Conservation (phyloP, 1,284 basidiomycete genomes). For the Puccinia sorghi region DNA sequence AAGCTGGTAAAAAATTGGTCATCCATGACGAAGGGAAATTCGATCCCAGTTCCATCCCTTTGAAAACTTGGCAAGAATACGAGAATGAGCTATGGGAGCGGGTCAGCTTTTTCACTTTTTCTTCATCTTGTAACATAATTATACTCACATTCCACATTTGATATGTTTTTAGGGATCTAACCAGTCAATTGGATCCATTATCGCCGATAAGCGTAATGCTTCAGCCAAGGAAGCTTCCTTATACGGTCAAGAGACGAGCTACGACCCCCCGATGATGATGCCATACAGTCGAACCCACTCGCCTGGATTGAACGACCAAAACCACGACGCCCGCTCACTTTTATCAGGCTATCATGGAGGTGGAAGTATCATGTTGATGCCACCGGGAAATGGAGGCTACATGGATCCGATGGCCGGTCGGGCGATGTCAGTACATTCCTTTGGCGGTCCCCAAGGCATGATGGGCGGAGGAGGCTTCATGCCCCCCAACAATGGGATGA, state of each 20-base stretch:
- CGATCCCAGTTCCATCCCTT: constrained; percentile 83
- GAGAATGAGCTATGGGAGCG: constrained; percentile 96
- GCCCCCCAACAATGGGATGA: constrained; percentile 15
- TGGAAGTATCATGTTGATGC: constrained; percentile 46
- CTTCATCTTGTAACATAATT: not conserved
- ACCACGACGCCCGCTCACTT: constrained; percentile 43
- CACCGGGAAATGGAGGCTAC: constrained; percentile 21
- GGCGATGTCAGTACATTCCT: constrained; percentile 48
- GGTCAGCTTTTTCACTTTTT: constrained; percentile 61
- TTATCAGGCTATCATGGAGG: constrained; percentile 49
- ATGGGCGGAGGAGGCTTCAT: constrained; percentile 33
- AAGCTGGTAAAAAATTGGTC: constrained; percentile 90
- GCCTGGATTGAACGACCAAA: constrained; percentile 42
- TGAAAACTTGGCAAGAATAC: constrained; percentile 96
- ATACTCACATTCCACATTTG: not conserved
- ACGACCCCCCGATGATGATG: constrained; percentile 48
- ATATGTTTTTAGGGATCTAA: constrained; percentile 46
- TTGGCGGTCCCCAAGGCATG: constrained; percentile 46
- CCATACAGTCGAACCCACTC: constrained; percentile 45
- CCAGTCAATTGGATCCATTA: constrained; percentile 47
- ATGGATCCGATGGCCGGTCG: constrained; percentile 38
- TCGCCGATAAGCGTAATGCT: constrained; percentile 44
- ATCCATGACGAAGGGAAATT: constrained; percentile 97
- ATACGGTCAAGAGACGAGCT: constrained; percentile 49
- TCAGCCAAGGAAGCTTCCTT: constrained; percentile 45